Base-by-base conservation (phyloP, 1,284 basidiomycete species). In the Tilletia horrida region DNA sequence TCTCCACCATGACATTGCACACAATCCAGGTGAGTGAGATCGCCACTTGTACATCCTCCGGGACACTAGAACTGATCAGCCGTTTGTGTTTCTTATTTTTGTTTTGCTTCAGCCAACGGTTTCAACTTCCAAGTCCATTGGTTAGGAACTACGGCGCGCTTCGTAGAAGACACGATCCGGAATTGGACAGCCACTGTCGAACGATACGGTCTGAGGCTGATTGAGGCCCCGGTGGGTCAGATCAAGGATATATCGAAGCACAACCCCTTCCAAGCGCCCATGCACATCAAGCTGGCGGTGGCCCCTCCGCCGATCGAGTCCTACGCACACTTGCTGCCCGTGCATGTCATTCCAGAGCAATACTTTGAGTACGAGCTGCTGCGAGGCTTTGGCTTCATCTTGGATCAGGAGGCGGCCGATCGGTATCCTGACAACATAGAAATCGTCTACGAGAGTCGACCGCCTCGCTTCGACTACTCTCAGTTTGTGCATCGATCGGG, bases 71-170 rank as follows among this genome's bases (percentile, higher is more conserved):
- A 23, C 43, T 23, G 23, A 45, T 16, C 44, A 6, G 14, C 50
- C 21, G 14, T 52, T 61, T 43, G 25, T 42, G 13, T 18, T 21
- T 62, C 64, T 57, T 2, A n/a, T 44, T 59, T 18, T 27, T 16
- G 14, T 27, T 23, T 27, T 61, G 16, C 31, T 29, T 42, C 14
- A 63, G 76, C 75, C 9, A 82, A 82, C 66, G 79, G 80, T 16
- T 82, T 82, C 71, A 82, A 81, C 64, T 81, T 79, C 63, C 94
- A 98, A 82, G 85, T 98, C 50, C 93, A 97, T 74, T 98, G 96
- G 95, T 89, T 97, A 27, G 93, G 93, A 9, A 92, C 93, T 0
- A 94, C 93, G 0, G 91, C 93, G n/a, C 88, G 91, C n/a, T 90
- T 90, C 71, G 91, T 98, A 68, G 95, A 98, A 72, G 93, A 96